phyloP scores from a whole-genome alignment of 225 moss, liverwort and hornwort genomes.

The Physcomitrium patens region DNA sequence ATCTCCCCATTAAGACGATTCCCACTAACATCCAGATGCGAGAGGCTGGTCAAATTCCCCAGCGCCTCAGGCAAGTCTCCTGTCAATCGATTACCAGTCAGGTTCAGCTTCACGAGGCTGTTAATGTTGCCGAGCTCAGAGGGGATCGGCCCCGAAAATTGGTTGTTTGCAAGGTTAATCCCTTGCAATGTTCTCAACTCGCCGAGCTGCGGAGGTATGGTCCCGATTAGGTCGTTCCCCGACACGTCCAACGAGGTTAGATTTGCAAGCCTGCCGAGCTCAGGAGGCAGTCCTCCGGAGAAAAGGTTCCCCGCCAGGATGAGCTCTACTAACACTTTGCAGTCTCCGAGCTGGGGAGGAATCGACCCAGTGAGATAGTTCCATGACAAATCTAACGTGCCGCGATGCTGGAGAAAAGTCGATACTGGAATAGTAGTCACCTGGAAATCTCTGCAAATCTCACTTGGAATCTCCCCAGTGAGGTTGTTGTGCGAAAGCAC shows the following conservation, averaged over 20 bases:
- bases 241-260: constrained; percentile 45
- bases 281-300: constrained; percentile 41
- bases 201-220: constrained; percentile 54
- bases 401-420: constrained; percentile 84
- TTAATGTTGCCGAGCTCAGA: constrained; percentile 52
- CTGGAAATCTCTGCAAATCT: constrained; percentile 70
- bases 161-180: constrained; percentile 55
- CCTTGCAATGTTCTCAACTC: constrained; percentile 47
- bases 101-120: constrained; percentile 55
- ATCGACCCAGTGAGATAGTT: constrained; percentile 51
- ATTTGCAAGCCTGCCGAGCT: constrained; percentile 43
- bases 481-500: constrained; percentile 73
- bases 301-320: constrained; percentile 48
- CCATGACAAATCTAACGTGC: constrained; percentile 83
- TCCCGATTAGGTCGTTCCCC: constrained; percentile 42
- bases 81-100: constrained; percentile 52
- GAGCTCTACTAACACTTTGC: constrained; percentile 48
- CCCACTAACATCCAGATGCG: constrained; percentile 53
- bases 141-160: constrained; percentile 52
- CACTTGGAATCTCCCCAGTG: constrained; percentile 63
- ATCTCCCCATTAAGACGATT: constrained; percentile 59
- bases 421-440: constrained; percentile 55
- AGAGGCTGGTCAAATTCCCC: constrained; percentile 49
- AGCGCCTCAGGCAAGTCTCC: constrained; percentile 50
- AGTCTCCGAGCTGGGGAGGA: constrained; percentile 48